Evolutionary conservation across 2,329 filamentous ascomycete genomes (phyloP).

Genomic region (Aspergillus persii): DNA sequence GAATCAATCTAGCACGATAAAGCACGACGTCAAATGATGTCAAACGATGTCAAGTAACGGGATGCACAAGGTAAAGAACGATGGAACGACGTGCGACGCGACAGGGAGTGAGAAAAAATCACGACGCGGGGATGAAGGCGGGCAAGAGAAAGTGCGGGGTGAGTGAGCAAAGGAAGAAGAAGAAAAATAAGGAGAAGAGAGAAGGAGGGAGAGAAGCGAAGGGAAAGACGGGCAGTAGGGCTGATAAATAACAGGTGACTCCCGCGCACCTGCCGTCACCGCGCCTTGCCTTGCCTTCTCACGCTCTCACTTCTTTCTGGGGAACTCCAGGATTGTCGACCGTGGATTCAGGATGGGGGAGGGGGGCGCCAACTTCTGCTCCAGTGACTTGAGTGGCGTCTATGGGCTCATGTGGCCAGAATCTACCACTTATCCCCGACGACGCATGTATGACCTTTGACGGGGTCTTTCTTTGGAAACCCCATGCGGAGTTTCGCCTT

Average conservation of each 20-base stretch:
- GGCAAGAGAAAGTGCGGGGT: conserved; percentile 5
- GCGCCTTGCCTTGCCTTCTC: too few relatives aligned
- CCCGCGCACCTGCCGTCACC: neutral
- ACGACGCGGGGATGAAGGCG: neutral
- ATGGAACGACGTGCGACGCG: neutral
- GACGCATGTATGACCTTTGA: neutral
- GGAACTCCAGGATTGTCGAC: neutral
- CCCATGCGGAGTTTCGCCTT: neutral
- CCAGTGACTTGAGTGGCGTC: neutral
- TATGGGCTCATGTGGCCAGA: neutral
- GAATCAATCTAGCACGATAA: neutral
- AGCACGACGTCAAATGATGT: neutral
- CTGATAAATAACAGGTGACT: conserved; percentile 4
- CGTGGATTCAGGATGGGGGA: neutral
- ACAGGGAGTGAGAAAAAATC: neutral
- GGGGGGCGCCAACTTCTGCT: neutral
- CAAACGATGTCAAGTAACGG: neutral
- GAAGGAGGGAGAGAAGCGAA: neutral
- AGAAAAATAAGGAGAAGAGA: conserved; percentile 1
- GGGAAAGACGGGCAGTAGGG: conserved; percentile 3
- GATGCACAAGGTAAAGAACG: neutral
- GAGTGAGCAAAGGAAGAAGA: conserved; percentile 2
- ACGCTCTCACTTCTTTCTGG: neutral
- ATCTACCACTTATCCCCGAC: neutral
- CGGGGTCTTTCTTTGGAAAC: neutral